Percentiles rank a stretch among this genome's conserved stretches.
Evolutionary conservation across 306 rosid species (phyloP).

Genomic region (Vigna nakashimae): DNA sequence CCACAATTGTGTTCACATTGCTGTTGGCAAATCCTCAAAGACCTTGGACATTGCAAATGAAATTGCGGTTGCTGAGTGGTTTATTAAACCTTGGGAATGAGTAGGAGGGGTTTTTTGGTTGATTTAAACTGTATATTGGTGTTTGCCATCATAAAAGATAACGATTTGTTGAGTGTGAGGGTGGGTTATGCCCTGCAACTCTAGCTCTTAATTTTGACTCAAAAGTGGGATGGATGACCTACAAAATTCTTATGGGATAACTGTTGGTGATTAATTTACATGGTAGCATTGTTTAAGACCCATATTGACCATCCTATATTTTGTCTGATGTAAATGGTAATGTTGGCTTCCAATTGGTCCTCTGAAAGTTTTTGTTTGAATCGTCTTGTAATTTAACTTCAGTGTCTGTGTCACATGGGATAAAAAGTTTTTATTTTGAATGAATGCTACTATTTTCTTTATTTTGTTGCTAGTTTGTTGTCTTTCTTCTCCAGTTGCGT

Average conservation of each 20-base stretch:
- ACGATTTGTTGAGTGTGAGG: not conserved
- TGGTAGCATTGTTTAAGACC: not conserved
- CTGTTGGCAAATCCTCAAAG: not conserved
- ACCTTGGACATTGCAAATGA: not conserved
- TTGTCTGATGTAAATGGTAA: constrained; percentile 4
- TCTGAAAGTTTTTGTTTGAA: constrained; percentile 23
- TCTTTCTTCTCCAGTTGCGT: too few species aligned
- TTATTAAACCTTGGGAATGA: not conserved
- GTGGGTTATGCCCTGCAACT: not conserved
- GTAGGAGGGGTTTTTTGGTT: not conserved
- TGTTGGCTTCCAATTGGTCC: not conserved
- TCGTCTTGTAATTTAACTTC: not conserved
- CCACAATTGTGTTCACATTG: not conserved
- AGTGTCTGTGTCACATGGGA: too few species aligned
- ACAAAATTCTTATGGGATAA: not conserved
- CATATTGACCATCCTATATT: not conserved
- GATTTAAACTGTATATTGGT: constrained; percentile 2
- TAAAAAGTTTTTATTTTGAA: too few species aligned
- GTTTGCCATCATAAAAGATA: not conserved
- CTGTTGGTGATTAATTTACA: not conserved
- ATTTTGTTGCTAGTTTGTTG: too few species aligned
- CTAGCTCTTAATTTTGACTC: constrained; percentile 2
- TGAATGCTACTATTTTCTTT: too few species aligned
- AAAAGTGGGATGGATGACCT: constrained; percentile 1
- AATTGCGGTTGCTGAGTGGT: not conserved